Percentiles rank a stretch among this genome's conserved stretches.
Conservation (phyloP, 1,284 basidiomycete genomes). For the Tylopilus sp. region DNA sequence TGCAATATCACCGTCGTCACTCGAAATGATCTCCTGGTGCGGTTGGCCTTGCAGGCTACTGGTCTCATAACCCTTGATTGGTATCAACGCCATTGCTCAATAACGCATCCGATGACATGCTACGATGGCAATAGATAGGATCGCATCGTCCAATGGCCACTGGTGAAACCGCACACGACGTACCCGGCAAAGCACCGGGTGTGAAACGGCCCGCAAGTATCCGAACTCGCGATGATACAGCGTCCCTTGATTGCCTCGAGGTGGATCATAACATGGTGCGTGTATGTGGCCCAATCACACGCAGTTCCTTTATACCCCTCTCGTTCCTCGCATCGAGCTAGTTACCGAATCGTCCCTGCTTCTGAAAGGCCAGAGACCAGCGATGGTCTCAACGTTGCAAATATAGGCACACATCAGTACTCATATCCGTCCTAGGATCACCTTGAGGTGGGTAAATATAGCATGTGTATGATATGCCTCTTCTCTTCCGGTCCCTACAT, state of each 20-base stretch:
- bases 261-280: background rate
- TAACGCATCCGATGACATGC: too few species aligned
- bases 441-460: constrained; percentile 12
- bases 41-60: too few species aligned
- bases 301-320: background rate
- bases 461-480: background rate
- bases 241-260: constrained; percentile 18
- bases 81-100: background rate
- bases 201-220: background rate
- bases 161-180: too few species aligned
- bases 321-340: background rate
- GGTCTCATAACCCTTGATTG: background rate
- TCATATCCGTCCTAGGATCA: constrained; percentile 7
- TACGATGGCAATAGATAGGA: too few species aligned
- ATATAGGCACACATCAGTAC: too few species aligned
- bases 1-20: background rate
- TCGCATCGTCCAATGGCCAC: too few species aligned
- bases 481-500: background rate
- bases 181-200: background rate
- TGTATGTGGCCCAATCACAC: too few species aligned
- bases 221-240: background rate
- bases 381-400: background rate
- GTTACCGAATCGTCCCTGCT: too few species aligned
- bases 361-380: too few species aligned
- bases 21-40: too few species aligned